Percentiles rank a stretch among this genome's conserved stretches.
These are phyloP conservation scores for Apiotrichum gamsii DNA, from an alignment of 1,284 basidiomycete genomes.

Conservation along the genomic window DNA sequence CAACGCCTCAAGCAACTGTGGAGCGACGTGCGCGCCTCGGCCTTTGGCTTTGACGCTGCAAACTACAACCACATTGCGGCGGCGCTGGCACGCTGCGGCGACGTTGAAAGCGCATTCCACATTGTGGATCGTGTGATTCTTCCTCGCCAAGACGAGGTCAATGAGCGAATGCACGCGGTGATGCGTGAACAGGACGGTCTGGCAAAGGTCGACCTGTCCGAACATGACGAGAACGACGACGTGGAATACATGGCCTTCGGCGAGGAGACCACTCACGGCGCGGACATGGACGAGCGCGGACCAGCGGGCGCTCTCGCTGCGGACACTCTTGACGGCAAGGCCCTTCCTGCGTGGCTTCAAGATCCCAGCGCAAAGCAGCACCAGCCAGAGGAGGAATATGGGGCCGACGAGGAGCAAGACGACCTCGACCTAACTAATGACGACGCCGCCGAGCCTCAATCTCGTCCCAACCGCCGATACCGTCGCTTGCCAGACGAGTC, in stretches of 20 bases:
- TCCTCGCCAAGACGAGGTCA: conserved; percentile 52
- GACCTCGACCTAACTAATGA: not conserved
- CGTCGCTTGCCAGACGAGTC: not conserved
- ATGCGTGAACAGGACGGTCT: too few species aligned
- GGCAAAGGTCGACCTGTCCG: too few species aligned
- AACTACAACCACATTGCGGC: conserved; percentile 87
- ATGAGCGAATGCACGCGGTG: too few species aligned
- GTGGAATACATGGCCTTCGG: too few species aligned
- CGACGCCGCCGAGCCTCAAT: conserved; percentile 8
- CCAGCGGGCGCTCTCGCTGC: too few species aligned
- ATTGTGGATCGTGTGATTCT: conserved; percentile 74
- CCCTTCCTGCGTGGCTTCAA: too few species aligned
- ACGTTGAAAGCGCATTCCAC: conserved; percentile 73
- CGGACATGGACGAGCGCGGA: too few species aligned
- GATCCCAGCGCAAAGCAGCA: too few species aligned
- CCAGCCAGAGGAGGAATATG: too few species aligned
- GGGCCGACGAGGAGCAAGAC: not conserved
- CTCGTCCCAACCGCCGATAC: not conserved
- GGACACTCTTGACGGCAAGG: too few species aligned
- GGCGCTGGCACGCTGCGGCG: conserved; percentile 70
- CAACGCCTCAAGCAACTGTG: conserved; percentile 62
- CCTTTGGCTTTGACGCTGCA: conserved; percentile 77
- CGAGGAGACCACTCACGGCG: too few species aligned
- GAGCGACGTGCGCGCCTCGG: conserved; percentile 58
- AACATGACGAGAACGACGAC: too few species aligned